Conservation (phyloP, 106 monocot genomes). For the Iris macrosiphon region DNA sequence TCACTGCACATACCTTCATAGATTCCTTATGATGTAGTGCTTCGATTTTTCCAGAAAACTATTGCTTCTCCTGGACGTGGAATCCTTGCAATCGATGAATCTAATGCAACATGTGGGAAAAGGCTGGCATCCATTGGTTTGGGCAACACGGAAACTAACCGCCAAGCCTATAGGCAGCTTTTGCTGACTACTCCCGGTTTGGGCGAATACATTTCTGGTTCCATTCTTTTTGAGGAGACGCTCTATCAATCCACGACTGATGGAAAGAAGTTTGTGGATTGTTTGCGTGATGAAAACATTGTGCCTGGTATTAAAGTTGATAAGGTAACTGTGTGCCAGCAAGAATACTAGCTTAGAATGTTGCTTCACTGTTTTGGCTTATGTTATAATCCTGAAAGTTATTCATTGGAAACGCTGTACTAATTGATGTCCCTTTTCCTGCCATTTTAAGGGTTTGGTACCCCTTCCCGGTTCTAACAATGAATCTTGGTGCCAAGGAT, state of each 20-base stretch:
- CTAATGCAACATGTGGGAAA: conserved; percentile 95
- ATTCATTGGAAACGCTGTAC: not conserved
- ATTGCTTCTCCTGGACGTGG: conserved; percentile 91
- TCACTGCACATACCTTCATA: too few relatives aligned
- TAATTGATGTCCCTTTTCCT: conserved; percentile 2
- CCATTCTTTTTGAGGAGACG: conserved; percentile 91
- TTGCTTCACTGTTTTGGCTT: not conserved
- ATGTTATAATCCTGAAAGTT: not conserved
- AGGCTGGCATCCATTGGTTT: conserved; percentile 88
- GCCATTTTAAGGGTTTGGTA: conserved; percentile 59
- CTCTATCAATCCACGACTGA: conserved; percentile 82
- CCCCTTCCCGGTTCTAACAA: conserved; percentile 92
- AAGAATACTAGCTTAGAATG: not conserved
- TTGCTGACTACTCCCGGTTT: conserved; percentile 76
- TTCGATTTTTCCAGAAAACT: conserved; percentile 49
- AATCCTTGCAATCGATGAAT: conserved; percentile 95
- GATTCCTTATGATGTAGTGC: not conserved
- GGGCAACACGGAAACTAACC: conserved; percentile 87
- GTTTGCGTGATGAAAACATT: conserved; percentile 56
- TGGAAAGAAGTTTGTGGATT: conserved; percentile 85
- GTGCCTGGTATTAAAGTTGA: conserved; percentile 97
- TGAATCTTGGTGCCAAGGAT: conserved; percentile 98
- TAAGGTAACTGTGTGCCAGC: conserved; percentile 34
- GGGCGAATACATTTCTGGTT: conserved; percentile 89
- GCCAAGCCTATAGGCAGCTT: conserved; percentile 93